These are phyloP conservation scores for Prunus persica DNA, from an alignment of 306 rosid genomes.

Conservation along the genomic window Prunus_persica_NCBIv2 NC_034010.1:22301001-22301500, in stretches of 20 bases:
- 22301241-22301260: not conserved
- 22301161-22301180: constrained; percentile 76
- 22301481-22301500: constrained; percentile 73
- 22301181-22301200: constrained; percentile 86
- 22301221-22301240: constrained; percentile 13
- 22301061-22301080: not conserved
- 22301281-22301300: not conserved
- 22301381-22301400: constrained; percentile 83
- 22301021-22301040: not conserved
- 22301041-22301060: not conserved
- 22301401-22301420: constrained; percentile 22
- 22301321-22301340: constrained; percentile 64
- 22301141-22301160: constrained; percentile 91
- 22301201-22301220: constrained; percentile 75
- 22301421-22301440: not conserved
- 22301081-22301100: not conserved
- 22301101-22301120: not conserved
- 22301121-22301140: not conserved
- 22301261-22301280: not conserved
- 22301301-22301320: not conserved
- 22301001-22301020: not conserved
- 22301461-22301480: not conserved
- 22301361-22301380: constrained; percentile 74
- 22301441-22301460: not conserved
- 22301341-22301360: constrained; percentile 82